A percentile compares a stretch with the other conserved stretches of the same genome.
These are phyloP conservation scores for Starmera pachycereana DNA, from an alignment of 805 yeast species.

Conservation along the genomic window DNA sequence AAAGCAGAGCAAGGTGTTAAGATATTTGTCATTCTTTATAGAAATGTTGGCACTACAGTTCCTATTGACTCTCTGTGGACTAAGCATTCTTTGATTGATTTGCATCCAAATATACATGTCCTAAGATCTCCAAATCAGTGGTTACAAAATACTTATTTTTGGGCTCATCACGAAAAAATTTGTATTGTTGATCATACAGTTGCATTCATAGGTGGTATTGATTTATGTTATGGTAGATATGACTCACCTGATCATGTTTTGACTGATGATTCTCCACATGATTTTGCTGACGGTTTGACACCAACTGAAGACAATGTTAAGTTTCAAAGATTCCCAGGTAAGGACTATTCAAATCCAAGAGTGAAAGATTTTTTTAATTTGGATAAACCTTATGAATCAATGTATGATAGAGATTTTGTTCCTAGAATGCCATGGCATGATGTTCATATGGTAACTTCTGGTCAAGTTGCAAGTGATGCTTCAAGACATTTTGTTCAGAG, in stretches of 20 bases:
- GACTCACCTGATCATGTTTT: constrained; percentile 95
- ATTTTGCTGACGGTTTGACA: constrained; percentile 20
- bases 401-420: constrained; percentile 70
- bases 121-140: constrained; percentile 94
- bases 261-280: constrained; percentile 52
- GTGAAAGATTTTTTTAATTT: constrained; percentile 76
- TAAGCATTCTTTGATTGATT: constrained; percentile 79
- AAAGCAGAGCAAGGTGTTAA: constrained; percentile 95
- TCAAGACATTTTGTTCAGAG: constrained; percentile 94
- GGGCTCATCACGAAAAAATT: constrained; percentile 98
- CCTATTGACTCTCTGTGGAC: constrained; percentile 93
- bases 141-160: constrained; percentile 83
- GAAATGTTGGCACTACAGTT: constrained; percentile 90
- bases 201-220: constrained; percentile 93
- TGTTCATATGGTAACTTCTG: constrained; percentile 91
- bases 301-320: constrained; percentile 32
- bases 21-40: constrained; percentile 80
- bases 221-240: constrained; percentile 88
- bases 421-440: constrained; percentile 99
- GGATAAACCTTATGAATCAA: constrained; percentile 80
- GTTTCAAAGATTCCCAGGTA: constrained; percentile 78
- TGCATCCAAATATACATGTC: constrained; percentile 81
- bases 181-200: constrained; percentile 79
- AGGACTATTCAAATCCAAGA: constrained; percentile 94
- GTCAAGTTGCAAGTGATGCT: constrained; percentile 88